Base-by-base conservation (phyloP, 768 basidiomycete species). In the Pisolithus microcarpus region DNA sequence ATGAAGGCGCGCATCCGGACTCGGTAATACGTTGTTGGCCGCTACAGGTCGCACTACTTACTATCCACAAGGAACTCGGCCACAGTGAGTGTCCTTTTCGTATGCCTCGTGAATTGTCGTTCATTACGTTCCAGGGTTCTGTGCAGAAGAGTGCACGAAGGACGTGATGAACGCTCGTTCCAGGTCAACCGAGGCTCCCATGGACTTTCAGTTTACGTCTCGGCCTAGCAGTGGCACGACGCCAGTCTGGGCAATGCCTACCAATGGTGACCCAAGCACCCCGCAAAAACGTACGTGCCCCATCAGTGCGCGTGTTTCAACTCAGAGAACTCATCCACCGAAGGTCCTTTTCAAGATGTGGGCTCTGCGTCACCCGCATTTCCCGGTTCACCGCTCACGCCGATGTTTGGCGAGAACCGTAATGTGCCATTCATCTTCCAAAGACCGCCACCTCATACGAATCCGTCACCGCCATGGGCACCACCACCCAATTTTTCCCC, bases 121-220 rank as follows among this genome's bases (percentile, higher is more conserved):
- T 43, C 8, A 39, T 39, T 7, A 2, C 46, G 21, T 30, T 2
- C 16, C 43, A 18, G n/a, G 1, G 7, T 40, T 50, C 44, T n/a
- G 52, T 50, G 24, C 23, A 13, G 16, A 18, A 42, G 18, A 37
- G 36, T 52, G 30, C 24, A 31, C 50, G 31, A 19, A 51, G 42
- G 46, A 43, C 51, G 46, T 37, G 19, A 67, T 67, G 66, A 57
- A 61, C 53, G 38, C 50, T 55, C 65, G 54, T 21, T 54, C 51
- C 49, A 77, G 84, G 58, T 85, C 84, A 11, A 87, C 73, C 45
- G 90, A 91, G 62, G 86, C 84, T 3, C 90, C 90, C 4, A 92
- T 92, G 90, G 89, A 92, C 67, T 92, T 82, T 67, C 81, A 91
- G 64, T 91, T 84, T 72, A 91, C 88, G 8, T 80, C 82, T 57